phyloP scores from a whole-genome alignment of 2,329 filamentous ascomycete genomes.

The Beauveria sp. region DNA sequence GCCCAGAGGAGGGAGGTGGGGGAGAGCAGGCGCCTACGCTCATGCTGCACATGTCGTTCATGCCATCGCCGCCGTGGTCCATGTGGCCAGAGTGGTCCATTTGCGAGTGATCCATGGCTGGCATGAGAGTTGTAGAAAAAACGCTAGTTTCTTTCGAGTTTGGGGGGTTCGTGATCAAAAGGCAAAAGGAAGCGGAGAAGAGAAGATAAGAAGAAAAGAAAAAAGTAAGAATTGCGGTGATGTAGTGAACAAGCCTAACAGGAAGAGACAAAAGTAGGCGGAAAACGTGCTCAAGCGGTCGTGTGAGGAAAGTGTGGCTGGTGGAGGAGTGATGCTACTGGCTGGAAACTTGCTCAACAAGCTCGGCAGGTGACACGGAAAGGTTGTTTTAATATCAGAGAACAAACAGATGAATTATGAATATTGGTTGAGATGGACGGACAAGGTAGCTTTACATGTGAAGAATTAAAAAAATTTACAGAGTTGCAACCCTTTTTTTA shows the following conservation, averaged over 20 bases:
- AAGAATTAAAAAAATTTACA: not conserved
- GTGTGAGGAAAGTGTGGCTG: constrained; percentile 14
- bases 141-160: constrained; percentile 1
- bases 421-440: not conserved
- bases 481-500: too few relatives aligned
- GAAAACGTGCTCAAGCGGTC: constrained; percentile 37
- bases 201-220: not conserved
- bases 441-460: too few relatives aligned
- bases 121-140: constrained; percentile 20
- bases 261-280: not conserved
- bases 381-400: not conserved
- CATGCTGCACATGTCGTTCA: constrained; percentile 74
- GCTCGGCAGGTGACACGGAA: not conserved
- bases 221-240: not conserved
- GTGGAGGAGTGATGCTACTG: not conserved
- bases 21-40: constrained; percentile 52
- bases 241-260: not conserved
- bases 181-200: not conserved
- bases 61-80: constrained; percentile 42
- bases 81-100: constrained; percentile 39
- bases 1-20: not conserved
- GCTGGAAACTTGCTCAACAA: constrained; percentile 4
- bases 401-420: not conserved
- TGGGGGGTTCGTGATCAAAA: not conserved
- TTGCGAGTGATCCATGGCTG: constrained; percentile 24